Conservation (phyloP, 441 rosid species). For the Pelargonium fulgidum region DNA sequence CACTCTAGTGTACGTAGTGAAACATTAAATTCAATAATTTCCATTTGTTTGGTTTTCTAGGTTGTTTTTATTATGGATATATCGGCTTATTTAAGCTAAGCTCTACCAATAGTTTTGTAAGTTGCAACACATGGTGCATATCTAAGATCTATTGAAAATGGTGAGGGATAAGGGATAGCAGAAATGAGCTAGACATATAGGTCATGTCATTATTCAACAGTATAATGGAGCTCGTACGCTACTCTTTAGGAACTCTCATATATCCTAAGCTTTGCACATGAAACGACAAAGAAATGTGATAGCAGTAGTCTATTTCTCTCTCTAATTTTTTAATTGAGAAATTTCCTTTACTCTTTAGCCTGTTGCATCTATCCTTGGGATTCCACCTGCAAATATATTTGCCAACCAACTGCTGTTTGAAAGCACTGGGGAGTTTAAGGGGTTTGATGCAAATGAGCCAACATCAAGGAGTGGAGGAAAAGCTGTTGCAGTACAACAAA, state of each 20-base stretch:
- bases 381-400: constrained; percentile 70
- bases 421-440: constrained; percentile 62
- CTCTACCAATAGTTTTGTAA: neutral
- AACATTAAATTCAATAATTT: neutral
- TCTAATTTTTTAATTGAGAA: constrained; percentile 10
- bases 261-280: neutral
- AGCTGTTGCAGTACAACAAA: constrained; percentile 83
- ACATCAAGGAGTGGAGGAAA: constrained; percentile 98
- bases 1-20: neutral
- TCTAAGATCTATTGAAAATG: neutral
- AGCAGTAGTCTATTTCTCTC: neutral
- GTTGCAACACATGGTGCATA: neutral
- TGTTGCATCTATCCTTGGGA: constrained; percentile 76
- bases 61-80: neutral
- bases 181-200: no score
- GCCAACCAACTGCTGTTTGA: constrained; percentile 82
- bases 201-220: neutral
- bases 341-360: constrained; percentile 45
- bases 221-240: no score
- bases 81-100: neutral
- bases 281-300: neutral
- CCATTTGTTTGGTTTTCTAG: neutral
- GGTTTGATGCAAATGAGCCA: constrained; percentile 80
- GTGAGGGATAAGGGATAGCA: no score
- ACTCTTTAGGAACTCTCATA: neutral